Evolutionary conservation across 768 basidiomycete genomes (phyloP), one percentile per base, ranked within the genome.

Genomic region (Chiua virens): DNA sequence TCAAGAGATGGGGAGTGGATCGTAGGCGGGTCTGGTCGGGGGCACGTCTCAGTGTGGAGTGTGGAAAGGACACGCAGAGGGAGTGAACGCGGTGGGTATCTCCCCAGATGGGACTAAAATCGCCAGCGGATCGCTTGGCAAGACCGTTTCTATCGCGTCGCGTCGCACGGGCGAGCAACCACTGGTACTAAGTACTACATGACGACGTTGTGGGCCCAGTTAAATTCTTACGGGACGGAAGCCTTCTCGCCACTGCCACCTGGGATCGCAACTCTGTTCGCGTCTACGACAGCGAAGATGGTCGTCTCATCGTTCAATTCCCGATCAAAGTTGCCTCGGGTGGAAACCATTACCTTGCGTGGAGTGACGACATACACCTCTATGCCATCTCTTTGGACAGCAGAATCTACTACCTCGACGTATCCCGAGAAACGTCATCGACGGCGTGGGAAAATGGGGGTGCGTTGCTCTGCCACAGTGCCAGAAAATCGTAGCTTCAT

Each of bases 1-100:
- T 51, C 54, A 3, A 37, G 10, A 40, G 54, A 56, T 7, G 51
- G 48, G 25, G 30, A 40, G 11, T 50, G 57, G 49, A 4, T 59
- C 22, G 54, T 51, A 6, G 10, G 28, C 21, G 28, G 28, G 9
- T n/a, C 30, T 14, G 58, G 41, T 25, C 36, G 18, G 23, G 55
- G 52, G 22, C 5, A 1, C n/a, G 45, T 60, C 9, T 17, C 0
- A 3, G 35, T 60, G 1, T 57, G 55, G 55, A 20, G 49, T 15
- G 18, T 25, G 8, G 18, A 15, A 13, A 11, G 45, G 25, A 5
- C 38, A 32, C 25, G 5, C 30, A 11, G 13, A 34, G 3, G 9
- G 20, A 18, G 35, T 50, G 25, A 8, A 15, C 7, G 35, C 42
- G 15, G 35, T 50, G 1, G 42, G 38, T 11, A 21, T 44, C 36